These are phyloP conservation scores for Cotoneaster glaucophyllus DNA, from an alignment of 306 rosid genomes.

Conservation along the genomic window DNA sequence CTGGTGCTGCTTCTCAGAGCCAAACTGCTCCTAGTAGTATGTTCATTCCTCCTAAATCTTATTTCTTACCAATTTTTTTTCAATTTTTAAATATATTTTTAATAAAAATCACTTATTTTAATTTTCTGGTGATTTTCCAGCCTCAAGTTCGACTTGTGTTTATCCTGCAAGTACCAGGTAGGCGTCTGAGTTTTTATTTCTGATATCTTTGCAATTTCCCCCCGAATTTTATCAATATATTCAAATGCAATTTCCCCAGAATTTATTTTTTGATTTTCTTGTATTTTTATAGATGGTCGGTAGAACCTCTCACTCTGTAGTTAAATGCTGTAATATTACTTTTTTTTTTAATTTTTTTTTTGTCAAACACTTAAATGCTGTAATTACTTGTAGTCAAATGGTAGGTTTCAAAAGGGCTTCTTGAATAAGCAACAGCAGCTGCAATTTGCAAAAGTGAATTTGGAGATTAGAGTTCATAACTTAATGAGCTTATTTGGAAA, in stretches of 20 bases:
- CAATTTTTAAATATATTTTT: background rate
- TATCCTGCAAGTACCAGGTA: conserved; percentile 78
- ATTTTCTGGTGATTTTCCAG: conserved; percentile 21
- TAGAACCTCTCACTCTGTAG: background rate
- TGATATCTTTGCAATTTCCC: background rate
- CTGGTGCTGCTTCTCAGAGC: conserved; percentile 45
- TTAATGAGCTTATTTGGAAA: background rate
- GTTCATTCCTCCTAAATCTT: background rate
- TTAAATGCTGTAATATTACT: background rate
- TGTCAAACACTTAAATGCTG: background rate
- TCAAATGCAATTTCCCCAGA: background rate
- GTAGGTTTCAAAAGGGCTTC: conserved; percentile 4
- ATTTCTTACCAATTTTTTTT: background rate
- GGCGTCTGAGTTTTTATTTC: background rate
- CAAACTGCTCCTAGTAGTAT: conserved; percentile 56
- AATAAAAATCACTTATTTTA: conserved; percentile 10
- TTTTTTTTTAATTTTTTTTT: background rate
- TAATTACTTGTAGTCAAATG: background rate
- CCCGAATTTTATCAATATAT: background rate
- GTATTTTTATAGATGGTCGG: background rate
- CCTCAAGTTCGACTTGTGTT: conserved; percentile 54
- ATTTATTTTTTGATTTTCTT: background rate
- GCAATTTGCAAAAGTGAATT: background rate
- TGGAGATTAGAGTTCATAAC: background rate
- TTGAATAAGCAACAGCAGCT: conserved; percentile 3